Percentiles rank a stretch among this genome's conserved stretches.
These are phyloP conservation scores for Speleostelium caveatum DNA, from an alignment of 78 protist genomes.

Conservation along the genomic window DNA sequence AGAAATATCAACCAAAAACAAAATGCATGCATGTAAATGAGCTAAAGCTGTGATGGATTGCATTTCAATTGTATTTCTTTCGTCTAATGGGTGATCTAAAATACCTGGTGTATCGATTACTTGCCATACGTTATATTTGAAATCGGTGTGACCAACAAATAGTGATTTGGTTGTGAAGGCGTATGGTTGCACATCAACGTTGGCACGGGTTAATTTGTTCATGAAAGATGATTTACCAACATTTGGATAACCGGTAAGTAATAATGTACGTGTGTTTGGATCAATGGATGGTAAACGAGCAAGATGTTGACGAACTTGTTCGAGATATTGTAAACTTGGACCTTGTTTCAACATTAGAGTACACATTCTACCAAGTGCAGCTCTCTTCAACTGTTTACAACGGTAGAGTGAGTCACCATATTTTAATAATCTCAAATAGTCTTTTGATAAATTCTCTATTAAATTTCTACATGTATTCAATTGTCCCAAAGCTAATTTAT, in stretches of 20 bases:
- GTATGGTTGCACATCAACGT: conserved; percentile 99
- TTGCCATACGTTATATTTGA: conserved; percentile 97
- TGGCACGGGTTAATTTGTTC: conserved; percentile 98
- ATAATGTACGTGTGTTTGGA: conserved; percentile 98
- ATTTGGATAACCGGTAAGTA: conserved; percentile 97
- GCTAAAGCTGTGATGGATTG: conserved; percentile 99
- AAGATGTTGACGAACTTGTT: conserved; percentile 99
- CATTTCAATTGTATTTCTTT: conserved; percentile 99
- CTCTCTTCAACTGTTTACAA: conserved; percentile 99
- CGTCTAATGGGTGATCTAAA: conserved; percentile 98
- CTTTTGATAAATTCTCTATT: conserved; percentile 95
- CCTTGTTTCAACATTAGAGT: conserved; percentile 93
- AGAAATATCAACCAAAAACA: conserved; percentile 97
- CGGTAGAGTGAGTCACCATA: conserved; percentile 99
- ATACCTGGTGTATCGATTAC: conserved; percentile 99
- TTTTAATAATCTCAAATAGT: conserved; percentile 97
- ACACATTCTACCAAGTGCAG: conserved; percentile 99
- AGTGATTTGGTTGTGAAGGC: conserved; percentile 99
- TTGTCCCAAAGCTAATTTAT: conserved; percentile 99
- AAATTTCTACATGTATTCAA: conserved; percentile 88
- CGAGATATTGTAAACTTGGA: conserved; percentile 95
- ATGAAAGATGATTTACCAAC: conserved; percentile 99
- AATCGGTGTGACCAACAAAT: conserved; percentile 99
- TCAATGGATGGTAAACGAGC: conserved; percentile 99
- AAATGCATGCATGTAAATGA: conserved; percentile 94